phyloP scores from a whole-genome alignment of 805 yeast genomes.

The Cyberlindnera petersonii region DNA sequence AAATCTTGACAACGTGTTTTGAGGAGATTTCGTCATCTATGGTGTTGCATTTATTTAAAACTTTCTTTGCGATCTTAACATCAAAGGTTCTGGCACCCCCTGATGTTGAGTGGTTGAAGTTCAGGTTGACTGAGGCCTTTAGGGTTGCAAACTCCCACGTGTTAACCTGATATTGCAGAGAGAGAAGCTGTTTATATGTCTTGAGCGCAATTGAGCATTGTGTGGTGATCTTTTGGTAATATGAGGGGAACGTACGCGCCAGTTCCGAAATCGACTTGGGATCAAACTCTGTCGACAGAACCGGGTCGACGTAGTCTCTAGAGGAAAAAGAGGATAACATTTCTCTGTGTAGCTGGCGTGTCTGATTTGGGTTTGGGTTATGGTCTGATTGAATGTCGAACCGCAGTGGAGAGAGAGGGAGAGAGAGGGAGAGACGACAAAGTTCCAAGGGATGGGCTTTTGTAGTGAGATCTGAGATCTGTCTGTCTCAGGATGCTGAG shows the following conservation, averaged over 20 bases:
- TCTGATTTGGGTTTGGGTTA: too few relatives aligned
- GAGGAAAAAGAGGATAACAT: neutral
- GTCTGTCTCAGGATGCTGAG: too few relatives aligned
- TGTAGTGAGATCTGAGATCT: too few relatives aligned
- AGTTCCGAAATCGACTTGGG: conserved; percentile 12
- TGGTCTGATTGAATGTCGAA: too few relatives aligned
- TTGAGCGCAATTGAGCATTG: conserved; percentile 28
- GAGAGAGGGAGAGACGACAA: too few relatives aligned
- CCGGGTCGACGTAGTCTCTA: conserved; percentile 18
- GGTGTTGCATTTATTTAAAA: conserved; percentile 46
- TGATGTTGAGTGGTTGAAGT: conserved; percentile 25
- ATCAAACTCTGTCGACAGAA: conserved; percentile 15
- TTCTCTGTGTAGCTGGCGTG: neutral
- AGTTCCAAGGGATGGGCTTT: too few relatives aligned
- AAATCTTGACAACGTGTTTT: conserved; percentile 42
- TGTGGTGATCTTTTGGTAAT: conserved; percentile 19
- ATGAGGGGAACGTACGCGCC: conserved; percentile 12
- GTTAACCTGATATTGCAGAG: conserved; percentile 27
- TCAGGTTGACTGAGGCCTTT: conserved; percentile 27
- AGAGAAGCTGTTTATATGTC: conserved; percentile 27
- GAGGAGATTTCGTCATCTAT: conserved; percentile 39
- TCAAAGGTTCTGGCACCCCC: conserved; percentile 38
- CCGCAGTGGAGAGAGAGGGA: too few relatives aligned
- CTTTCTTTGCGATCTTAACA: conserved; percentile 50
- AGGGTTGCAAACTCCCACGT: conserved; percentile 33